These are phyloP conservation scores for Athelia psychrophila DNA, from an alignment of 1,284 basidiomycete species.

Conservation along the genomic window DNA sequence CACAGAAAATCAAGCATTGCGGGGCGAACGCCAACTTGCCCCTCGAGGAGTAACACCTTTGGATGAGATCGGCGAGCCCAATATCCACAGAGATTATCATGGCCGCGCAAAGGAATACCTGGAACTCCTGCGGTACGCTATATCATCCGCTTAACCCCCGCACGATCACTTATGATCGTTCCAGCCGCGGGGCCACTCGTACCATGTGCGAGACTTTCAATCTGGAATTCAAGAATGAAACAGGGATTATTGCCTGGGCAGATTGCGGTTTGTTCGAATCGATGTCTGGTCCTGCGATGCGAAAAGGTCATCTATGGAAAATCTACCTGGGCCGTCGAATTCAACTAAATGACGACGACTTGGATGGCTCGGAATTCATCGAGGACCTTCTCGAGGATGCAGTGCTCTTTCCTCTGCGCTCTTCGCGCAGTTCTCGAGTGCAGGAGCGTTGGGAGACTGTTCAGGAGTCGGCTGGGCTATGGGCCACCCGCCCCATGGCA, in stretches of 20 bases:
- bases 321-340: slow-evolving; percentile 30
- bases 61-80: background rate
- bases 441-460: slow-evolving; percentile 21
- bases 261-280: slow-evolving; percentile 24
- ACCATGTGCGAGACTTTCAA: slow-evolving; percentile 32
- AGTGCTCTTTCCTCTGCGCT: slow-evolving; percentile 17
- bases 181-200: slow-evolving; percentile 29
- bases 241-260: slow-evolving; percentile 32
- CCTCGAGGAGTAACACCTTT: background rate
- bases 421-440: background rate
- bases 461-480: slow-evolving; percentile 16
- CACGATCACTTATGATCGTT: background rate
- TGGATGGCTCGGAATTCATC: slow-evolving; percentile 30
- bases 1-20: background rate
- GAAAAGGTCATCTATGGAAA: slow-evolving; percentile 28
- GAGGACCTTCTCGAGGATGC: slow-evolving; percentile 31
- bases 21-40: background rate
- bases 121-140: background rate
- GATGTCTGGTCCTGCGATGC: slow-evolving; percentile 27
- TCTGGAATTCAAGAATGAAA: slow-evolving; percentile 20
- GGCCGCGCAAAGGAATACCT: background rate
- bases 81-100: background rate
- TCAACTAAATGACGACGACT: slow-evolving; percentile 26
- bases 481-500: slow-evolving; percentile 19
- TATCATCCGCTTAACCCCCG: background rate